Evolutionary conservation across 306 rosid species (phyloP).

Genomic region (Herpetospermum pedunculosum): DNA sequence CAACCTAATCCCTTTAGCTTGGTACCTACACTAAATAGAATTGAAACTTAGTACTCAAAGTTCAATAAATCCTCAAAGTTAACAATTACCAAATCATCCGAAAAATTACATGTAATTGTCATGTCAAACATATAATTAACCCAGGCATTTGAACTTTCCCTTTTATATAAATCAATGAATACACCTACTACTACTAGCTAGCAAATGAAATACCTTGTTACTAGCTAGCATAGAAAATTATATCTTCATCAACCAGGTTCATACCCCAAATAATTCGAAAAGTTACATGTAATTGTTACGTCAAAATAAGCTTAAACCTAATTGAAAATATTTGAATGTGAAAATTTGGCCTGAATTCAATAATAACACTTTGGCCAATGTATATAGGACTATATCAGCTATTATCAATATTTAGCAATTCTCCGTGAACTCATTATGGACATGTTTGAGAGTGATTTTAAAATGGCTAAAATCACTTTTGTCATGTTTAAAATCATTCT

Average conservation of each 20-base stretch:
- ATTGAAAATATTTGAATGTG: not conserved
- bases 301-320: not conserved
- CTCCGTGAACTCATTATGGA: not conserved
- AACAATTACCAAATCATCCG: not conserved
- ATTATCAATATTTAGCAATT: not conserved
- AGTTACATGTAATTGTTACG: not conserved
- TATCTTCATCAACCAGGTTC: not conserved
- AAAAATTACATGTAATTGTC: not conserved
- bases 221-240: not conserved
- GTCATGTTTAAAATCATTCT: too few species aligned
- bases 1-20: conserved; percentile 74
- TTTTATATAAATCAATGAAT: not conserved
- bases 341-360: not conserved
- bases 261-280: not conserved
- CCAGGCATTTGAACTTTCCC: not conserved
- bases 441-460: too few species aligned
- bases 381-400: not conserved
- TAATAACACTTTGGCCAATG: not conserved
- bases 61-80: not conserved
- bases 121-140: not conserved
- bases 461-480: too few species aligned
- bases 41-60: not conserved
- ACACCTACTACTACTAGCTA: not conserved
- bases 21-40: conserved; percentile 38
- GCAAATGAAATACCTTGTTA: not conserved